Conservation (phyloP, 2,329 filamentous ascomycete species). For the Verticillium isaacii region DNA sequence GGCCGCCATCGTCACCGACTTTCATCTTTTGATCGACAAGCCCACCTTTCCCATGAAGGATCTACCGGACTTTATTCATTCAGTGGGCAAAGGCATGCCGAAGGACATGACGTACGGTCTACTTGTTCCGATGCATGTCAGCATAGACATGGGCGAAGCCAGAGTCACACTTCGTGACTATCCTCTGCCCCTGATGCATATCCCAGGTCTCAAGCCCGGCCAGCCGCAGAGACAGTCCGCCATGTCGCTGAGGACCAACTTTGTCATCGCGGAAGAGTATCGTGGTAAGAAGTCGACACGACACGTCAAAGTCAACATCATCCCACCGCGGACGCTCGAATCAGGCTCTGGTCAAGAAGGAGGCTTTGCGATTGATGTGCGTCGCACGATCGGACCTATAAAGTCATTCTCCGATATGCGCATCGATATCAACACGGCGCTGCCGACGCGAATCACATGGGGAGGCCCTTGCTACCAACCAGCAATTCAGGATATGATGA, state of each 20-base stretch:
- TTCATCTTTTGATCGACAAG: conserved; percentile 84
- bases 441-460: conserved; percentile 94
- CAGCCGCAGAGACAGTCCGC: conserved; percentile 79
- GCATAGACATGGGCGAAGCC: conserved; percentile 86
- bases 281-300: conserved; percentile 75
- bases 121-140: conserved; percentile 83
- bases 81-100: conserved; percentile 95
- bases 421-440: conserved; percentile 87
- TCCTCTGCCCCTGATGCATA: conserved; percentile 84
- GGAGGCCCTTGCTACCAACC: conserved; percentile 89
- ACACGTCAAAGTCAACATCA: conserved; percentile 75
- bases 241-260: conserved; percentile 80
- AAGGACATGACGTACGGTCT: conserved; percentile 85
- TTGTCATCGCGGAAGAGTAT: conserved; percentile 93
- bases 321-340: conserved; percentile 63
- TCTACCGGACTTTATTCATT: conserved; percentile 77
- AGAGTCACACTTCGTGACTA: conserved; percentile 88
- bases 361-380: conserved; percentile 79
- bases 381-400: conserved; percentile 86
- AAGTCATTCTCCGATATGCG: conserved; percentile 94
- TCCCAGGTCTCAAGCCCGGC: conserved; percentile 73
- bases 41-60: conserved; percentile 83
- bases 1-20: conserved; percentile 73
- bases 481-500: conserved; percentile 99
- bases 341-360: conserved; percentile 51